A percentile compares a stretch with the other conserved stretches of the same genome.
phyloP scores from a whole-genome alignment of 495 filamentous ascomycete species.

The Penicillium simplicissimum region DNA sequence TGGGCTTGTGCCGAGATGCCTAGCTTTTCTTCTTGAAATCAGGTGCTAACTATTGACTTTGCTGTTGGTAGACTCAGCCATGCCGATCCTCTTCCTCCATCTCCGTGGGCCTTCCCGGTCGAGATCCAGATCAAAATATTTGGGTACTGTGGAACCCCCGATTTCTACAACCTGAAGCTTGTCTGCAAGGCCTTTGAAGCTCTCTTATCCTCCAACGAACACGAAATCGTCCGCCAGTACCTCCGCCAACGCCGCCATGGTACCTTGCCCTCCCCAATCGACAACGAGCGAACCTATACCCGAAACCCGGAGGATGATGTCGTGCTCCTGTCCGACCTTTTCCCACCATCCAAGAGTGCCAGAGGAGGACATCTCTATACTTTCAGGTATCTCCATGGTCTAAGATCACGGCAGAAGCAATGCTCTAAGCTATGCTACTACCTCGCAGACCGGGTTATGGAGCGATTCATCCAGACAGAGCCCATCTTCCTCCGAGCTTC shows the following conservation, averaged over 20 bases:
- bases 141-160: constrained; percentile 40
- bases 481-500: constrained; percentile 33
- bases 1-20: background rate
- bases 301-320: constrained; percentile 48
- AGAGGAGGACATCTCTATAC: constrained; percentile 49
- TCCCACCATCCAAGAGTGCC: constrained; percentile 45
- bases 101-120: constrained; percentile 46
- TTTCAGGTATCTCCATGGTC: constrained; percentile 42
- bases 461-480: constrained; percentile 39
- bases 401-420: constrained; percentile 42
- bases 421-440: constrained; percentile 46
- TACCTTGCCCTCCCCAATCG: constrained; percentile 47
- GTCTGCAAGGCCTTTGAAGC: constrained; percentile 44
- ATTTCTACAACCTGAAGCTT: constrained; percentile 41
- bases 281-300: constrained; percentile 43
- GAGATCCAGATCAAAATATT: constrained; percentile 51
- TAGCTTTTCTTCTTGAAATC: background rate
- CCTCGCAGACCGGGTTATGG: constrained; percentile 47
- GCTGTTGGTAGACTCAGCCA: constrained; percentile 14
- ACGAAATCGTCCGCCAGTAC: constrained; percentile 43
- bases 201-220: constrained; percentile 41
- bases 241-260: constrained; percentile 48
- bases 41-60: background rate
- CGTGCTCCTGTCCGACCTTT: constrained; percentile 48
- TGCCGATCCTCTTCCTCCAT: constrained; percentile 24